These are phyloP conservation scores for Plasmodium gallinaceum DNA, from an alignment of 169 alveolate species.

Conservation along the genomic window DNA sequence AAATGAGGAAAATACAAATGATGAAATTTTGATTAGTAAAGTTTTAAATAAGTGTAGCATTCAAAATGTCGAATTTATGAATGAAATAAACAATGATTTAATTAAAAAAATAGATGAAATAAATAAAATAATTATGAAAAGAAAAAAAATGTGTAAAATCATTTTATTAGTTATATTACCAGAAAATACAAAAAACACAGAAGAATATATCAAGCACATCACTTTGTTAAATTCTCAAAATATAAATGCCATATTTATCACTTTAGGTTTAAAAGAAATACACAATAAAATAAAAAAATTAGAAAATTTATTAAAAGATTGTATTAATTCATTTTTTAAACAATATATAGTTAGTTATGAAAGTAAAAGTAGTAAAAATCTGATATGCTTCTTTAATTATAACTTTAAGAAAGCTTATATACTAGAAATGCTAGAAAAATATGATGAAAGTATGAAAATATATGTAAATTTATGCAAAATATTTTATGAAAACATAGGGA, in stretches of 20 bases:
- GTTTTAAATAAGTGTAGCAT: background rate
- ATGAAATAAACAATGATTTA: constrained; percentile 30
- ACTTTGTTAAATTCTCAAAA: constrained; percentile 54
- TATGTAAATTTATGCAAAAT: constrained; percentile 72
- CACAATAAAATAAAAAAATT: constrained; percentile 69
- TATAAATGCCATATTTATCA: constrained; percentile 71
- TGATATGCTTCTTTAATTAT: constrained; percentile 46
- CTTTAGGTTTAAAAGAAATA: constrained; percentile 65
- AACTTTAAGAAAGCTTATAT: constrained; percentile 74
- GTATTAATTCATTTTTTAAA: constrained; percentile 67
- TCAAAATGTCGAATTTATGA: constrained; percentile 43
- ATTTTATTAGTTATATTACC: constrained; percentile 59
- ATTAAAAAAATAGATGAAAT: constrained; percentile 53
- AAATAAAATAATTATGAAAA: constrained; percentile 45
- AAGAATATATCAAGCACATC: constrained; percentile 52
- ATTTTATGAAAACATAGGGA: constrained; percentile 54
- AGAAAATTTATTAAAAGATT: constrained; percentile 63
- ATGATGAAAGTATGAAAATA: constrained; percentile 76
- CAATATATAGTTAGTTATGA: constrained; percentile 66
- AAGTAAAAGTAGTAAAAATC: constrained; percentile 41
- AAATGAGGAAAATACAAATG: background rate
- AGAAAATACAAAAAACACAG: constrained; percentile 57
- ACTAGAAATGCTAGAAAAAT: constrained; percentile 59
- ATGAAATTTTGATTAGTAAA: background rate
- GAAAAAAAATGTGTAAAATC: constrained; percentile 66